A percentile compares a stretch with the other conserved stretches of the same genome.
These are phyloP conservation scores for Otatea glauca DNA, from an alignment of 176 grass and related monocot genomes.

Conservation along the genomic window DNA sequence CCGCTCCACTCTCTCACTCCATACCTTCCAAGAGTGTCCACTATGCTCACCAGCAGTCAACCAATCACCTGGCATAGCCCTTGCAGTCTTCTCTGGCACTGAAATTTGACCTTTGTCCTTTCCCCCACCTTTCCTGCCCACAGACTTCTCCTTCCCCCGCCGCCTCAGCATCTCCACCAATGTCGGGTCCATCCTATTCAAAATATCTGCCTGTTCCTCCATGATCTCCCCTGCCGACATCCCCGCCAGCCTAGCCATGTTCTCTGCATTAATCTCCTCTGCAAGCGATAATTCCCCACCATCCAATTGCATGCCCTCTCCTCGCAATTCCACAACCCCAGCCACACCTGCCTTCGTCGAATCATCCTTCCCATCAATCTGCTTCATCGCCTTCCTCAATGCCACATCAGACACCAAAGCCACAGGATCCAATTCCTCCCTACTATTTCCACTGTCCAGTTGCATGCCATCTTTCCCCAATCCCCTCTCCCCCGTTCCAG, in stretches of 20 bases:
- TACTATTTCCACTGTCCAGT: constrained; percentile 4
- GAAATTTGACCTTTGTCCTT: constrained; percentile 35
- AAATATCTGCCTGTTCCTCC: constrained; percentile 76
- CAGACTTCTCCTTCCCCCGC: constrained; percentile 55
- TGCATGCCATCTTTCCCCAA: neutral
- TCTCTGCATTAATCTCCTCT: constrained; percentile 77
- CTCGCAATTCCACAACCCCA: neutral
- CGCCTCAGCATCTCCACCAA: constrained; percentile 73
- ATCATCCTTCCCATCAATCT: neutral
- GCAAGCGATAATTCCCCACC: constrained; percentile 34
- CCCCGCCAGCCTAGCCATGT: constrained; percentile 61
- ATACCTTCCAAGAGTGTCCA: constrained; percentile 69
- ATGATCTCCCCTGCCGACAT: constrained; percentile 89
- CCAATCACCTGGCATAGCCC: constrained; percentile 44
- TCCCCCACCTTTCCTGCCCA: constrained; percentile 25
- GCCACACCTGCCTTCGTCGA: neutral
- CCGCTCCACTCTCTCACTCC: constrained; percentile 88
- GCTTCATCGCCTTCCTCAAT: neutral
- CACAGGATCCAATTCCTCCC: constrained; percentile 4
- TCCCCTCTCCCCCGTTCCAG: neutral
- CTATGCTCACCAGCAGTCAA: constrained; percentile 42
- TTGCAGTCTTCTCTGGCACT: constrained; percentile 33
- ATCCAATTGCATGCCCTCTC: constrained; percentile 45
- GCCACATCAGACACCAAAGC: constrained; percentile 27
- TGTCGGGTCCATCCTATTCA: constrained; percentile 79